Evolutionary conservation across 2,329 filamentous ascomycete species (phyloP).

Genomic region (Camptophora hylomeconis): DNA sequence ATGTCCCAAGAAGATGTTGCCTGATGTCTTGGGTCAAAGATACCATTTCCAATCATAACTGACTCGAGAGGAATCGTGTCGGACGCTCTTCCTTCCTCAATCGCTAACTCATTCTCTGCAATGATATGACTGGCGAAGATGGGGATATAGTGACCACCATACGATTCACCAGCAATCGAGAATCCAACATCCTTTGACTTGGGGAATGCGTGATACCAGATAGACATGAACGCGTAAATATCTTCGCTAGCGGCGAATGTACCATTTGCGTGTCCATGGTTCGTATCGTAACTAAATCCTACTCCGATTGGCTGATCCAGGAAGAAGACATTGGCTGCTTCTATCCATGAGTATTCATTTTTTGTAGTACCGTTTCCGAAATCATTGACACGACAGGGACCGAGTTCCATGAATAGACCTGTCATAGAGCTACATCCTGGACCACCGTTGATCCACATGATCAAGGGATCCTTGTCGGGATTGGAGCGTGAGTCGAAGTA

Average conservation of each 20-base stretch:
- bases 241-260: too few relatives aligned
- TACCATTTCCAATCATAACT: too few relatives aligned
- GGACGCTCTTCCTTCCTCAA: too few relatives aligned
- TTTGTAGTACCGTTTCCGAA: constrained; percentile 23
- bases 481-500: constrained; percentile 25
- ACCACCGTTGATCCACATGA: constrained; percentile 27
- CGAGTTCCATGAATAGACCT: constrained; percentile 24
- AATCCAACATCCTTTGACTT: too few relatives aligned
- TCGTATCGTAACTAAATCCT: constrained; percentile 2
- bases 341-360: constrained; percentile 19
- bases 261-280: too few relatives aligned
- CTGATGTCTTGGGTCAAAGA: too few relatives aligned
- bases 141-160: constrained; percentile 45
- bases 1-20: too few relatives aligned
- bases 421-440: constrained; percentile 25
- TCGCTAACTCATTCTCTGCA: constrained; percentile 23
- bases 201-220: too few relatives aligned
- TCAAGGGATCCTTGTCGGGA: constrained; percentile 23
- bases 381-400: constrained; percentile 26
- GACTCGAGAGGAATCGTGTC: too few relatives aligned
- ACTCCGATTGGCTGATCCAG: constrained; percentile 1
- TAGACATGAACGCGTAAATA: constrained; percentile 35
- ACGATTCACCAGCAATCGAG: constrained; percentile 42
- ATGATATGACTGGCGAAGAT: constrained; percentile 30
- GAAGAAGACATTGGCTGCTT: constrained; percentile 1